A percentile compares a stretch with the other conserved stretches of the same genome.
phyloP scores from a whole-genome alignment of 2,329 filamentous ascomycete genomes.

The Cladosporium sp. region DNA sequence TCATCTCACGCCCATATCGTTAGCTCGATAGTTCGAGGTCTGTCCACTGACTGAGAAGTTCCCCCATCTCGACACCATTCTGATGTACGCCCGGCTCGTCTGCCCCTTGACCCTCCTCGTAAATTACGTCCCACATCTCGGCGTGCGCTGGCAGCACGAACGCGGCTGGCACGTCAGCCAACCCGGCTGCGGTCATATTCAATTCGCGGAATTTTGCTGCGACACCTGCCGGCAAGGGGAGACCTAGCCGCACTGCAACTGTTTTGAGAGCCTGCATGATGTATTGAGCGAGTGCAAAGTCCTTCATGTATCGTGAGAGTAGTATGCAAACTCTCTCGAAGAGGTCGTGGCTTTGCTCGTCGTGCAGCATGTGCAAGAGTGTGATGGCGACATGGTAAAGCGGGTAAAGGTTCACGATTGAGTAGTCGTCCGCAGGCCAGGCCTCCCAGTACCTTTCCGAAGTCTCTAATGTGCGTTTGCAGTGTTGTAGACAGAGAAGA shows the following conservation, averaged over 20 bases:
- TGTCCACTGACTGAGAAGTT: conserved; percentile 8
- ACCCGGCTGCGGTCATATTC: not conserved
- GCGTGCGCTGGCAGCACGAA: conserved; percentile 37
- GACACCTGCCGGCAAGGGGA: conserved; percentile 1
- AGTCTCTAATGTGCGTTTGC: conserved; percentile 10
- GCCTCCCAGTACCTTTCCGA: conserved; percentile 10
- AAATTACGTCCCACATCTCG: conserved; percentile 13
- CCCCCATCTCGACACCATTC: conserved; percentile 7
- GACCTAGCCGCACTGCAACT: not conserved
- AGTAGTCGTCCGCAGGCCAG: conserved; percentile 8
- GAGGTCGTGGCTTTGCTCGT: conserved; percentile 9
- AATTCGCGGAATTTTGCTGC: not conserved
- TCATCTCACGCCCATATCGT: not conserved
- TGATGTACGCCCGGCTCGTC: not conserved
- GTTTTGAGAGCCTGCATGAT: conserved; percentile 8
- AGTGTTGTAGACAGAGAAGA: conserved; percentile 9
- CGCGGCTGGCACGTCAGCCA: conserved; percentile 32
- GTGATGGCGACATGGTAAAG: conserved; percentile 11
- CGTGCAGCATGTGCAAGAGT: conserved; percentile 9
- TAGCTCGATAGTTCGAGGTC: not conserved
- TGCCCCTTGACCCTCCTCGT: not conserved
- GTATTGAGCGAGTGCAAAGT: conserved; percentile 6
- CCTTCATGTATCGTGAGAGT: conserved; percentile 1
- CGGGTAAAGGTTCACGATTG: conserved; percentile 12
- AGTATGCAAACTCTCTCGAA: conserved; percentile 7